Base-by-base conservation (phyloP, 2,329 filamentous ascomycete genomes). In the Sarocladiaceae sp. region DNA sequence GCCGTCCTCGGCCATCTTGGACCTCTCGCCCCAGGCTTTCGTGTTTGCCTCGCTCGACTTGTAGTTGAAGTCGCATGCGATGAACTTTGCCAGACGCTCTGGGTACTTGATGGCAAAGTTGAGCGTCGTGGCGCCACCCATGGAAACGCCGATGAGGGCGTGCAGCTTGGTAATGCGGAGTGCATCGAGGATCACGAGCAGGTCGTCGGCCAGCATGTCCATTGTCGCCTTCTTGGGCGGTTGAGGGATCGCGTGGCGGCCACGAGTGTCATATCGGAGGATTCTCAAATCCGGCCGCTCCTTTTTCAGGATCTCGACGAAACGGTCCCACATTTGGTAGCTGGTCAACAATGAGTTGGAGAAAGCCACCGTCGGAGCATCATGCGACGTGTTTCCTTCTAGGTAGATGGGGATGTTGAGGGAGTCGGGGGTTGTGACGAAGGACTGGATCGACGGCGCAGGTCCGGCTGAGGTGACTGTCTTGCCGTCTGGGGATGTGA, bases 331-430 rank as follows among this genome's bases (percentile, higher is more conserved):
- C 76, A 95, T 93, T 59, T 77, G 72, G 51, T 83, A 74, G 39
- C 83, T 80, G 2, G 86, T 87, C 6, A 95, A 76, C 41, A 95
- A 82, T 1, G 84, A 90, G 69, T 94, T 94, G 63, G 74, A 75
- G 52, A 90, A 83, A 16, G 88, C 80, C 10, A 95, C 71, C 0
- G 84, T 75, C 0, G 88, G 88, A 0, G 87, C 85, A 16, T 74
- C 58, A 0, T 81, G 77, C 24, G 81, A 72, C 0, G 76, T 55
- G 50, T 77, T 84, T 45, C 88, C 88, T 61, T 93, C 85, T 2
- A 95, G 73, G 12, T 80, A 76, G 64, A 88, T 95, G 0, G 80
- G 79, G 12, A 94, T 74, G 2, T 67, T 60, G 5, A 88, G 79
- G 1, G 79, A 80, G 55, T 94, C 88, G 0, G 69, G 56, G 0